A percentile compares a stretch with the other conserved stretches of the same genome.
Evolutionary conservation across 108 stramenopile species (phyloP).

Genomic region (Epithemia pelagica): DNA sequence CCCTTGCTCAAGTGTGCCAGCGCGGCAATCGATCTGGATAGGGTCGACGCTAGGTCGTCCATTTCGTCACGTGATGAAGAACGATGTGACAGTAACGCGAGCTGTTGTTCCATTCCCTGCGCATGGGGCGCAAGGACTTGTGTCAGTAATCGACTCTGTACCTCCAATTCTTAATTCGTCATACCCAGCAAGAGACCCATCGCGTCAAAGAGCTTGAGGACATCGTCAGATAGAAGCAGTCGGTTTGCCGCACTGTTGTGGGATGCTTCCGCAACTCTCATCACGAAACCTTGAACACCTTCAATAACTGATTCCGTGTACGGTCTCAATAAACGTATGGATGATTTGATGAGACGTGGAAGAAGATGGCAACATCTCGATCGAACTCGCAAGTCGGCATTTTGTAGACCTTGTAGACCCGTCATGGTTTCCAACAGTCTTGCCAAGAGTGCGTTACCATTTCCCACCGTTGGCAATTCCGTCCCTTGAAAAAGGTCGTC

Average conservation of each 20-base stretch:
- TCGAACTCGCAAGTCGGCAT: constrained; percentile 40
- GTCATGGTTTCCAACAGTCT: constrained; percentile 40
- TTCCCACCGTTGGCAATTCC: too few species aligned
- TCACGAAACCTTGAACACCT: constrained; percentile 59
- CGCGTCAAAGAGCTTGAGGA: constrained; percentile 62
- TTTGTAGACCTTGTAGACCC: constrained; percentile 51
- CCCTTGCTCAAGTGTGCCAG: constrained; percentile 68
- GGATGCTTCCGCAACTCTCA: too few species aligned
- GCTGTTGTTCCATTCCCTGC: constrained; percentile 43
- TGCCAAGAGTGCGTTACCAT: constrained; percentile 19
- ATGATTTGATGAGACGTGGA: constrained; percentile 43
- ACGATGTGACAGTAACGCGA: constrained; percentile 31
- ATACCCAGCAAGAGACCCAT: constrained; percentile 66
- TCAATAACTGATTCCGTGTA: constrained; percentile 55
- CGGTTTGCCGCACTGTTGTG: too few species aligned
- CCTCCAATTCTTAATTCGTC: constrained; percentile 38
- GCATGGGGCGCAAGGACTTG: constrained; percentile 62
- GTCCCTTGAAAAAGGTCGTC: constrained; percentile 23
- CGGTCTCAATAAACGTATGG: constrained; percentile 37
- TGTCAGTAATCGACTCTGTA: constrained; percentile 47
- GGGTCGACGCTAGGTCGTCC: constrained; percentile 32
- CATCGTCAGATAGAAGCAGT: constrained; percentile 58
- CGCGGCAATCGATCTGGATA: constrained; percentile 51
- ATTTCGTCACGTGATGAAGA: too few species aligned
- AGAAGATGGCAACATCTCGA: constrained; percentile 59